Base-by-base conservation (phyloP, 768 basidiomycete genomes). In the Tephrocybe sp. region DNA sequence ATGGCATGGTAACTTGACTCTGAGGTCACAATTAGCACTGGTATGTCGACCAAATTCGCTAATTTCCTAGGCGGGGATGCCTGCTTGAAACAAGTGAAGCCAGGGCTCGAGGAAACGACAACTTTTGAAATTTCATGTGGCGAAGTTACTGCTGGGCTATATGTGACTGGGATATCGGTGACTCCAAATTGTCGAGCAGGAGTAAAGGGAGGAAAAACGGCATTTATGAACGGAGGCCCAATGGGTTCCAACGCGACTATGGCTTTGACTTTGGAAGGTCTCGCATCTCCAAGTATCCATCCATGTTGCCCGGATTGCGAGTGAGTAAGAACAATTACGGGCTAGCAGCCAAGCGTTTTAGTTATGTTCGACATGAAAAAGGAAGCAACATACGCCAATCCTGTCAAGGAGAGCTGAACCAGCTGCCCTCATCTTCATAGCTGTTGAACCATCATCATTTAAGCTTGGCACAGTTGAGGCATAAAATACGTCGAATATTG, bases 1-100 rank as follows among this genome's bases (percentile, higher is more conserved):
- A 76, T 64, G 0, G 75, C 65, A 52, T 80, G 79, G 48, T 75
- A 80, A 40, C 79, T 70, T 13, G 77, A 64, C 53, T 81, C 75
- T 0, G 76, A 73, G 1, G 79, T 79, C 48, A 80, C 66, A 10
- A 79, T 53, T 13, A 79, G 62, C 26, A 79, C 72, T 1, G 77
- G 79, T 6, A 77, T 66, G 14, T 68, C 60, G 12, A 60, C 59
- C 17, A 81, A 63, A 54, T 78, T 74, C n/a, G 62, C 59, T 8
- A 79, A 60, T 53, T 64, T 67, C 33, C 75, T 66, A 4, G 76
- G 66, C 1, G 79, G 79, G 0, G 61, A 54, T 5, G 66, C 59
- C 58, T 80, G 79, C 50, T 74, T 66, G 48, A 74, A 68, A 43
- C 72, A 77, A 31, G 71, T 70, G 44, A 65, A 72, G 39, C 68